Evolutionary conservation across 192 early-diverging fungal genomes (phyloP), one percentile per base, ranked within the genome.

Genomic region (Umbelopsis sp.): DNA sequence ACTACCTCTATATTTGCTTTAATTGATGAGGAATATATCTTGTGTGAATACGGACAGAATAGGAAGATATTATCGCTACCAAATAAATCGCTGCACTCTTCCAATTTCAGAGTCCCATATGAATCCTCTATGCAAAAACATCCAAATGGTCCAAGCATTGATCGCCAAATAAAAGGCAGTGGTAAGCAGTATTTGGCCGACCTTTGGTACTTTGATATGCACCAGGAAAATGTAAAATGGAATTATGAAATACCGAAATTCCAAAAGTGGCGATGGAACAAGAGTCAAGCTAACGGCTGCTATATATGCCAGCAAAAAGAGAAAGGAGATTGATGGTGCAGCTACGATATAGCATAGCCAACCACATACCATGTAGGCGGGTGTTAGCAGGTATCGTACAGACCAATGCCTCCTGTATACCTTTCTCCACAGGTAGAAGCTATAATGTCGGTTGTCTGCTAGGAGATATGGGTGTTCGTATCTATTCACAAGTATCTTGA

Each of bases 241-340:
- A 13, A 96, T 81, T 23, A 97, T 92, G 83, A 94, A 99, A 84
- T 99, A 99, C 49, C 97, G 81, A 74, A 98, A 95, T 79, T 99
- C 97, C 46, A 99, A 75, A 52, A 99, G 80, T 5, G 97, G 97
- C 0, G 95, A 95, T 0, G 97, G 97, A 2, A 99, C 82, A 10
- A 98, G 81, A 11, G 89, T 89, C 13, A 92, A 71, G 0, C 83
- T 80, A 0, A 85, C 81, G 22, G 88, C 87, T 1, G 72, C 71
- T 0, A 70, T 13, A 67, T 89, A 91, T 9, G 83, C 81, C 3
- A 91, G 7, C 3, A 84, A 66, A 80, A 86, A 89, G 0, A 94
- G 49, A 22, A 85, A 52, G 20, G 86, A 68, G 20, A 85, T 75
- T n/a, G 77, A 69, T 23, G 70, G 58, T 8, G 75, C 81, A 0